Conservation (phyloP, 768 basidiomycete species). For the Filobasidium wieringae region DNA sequence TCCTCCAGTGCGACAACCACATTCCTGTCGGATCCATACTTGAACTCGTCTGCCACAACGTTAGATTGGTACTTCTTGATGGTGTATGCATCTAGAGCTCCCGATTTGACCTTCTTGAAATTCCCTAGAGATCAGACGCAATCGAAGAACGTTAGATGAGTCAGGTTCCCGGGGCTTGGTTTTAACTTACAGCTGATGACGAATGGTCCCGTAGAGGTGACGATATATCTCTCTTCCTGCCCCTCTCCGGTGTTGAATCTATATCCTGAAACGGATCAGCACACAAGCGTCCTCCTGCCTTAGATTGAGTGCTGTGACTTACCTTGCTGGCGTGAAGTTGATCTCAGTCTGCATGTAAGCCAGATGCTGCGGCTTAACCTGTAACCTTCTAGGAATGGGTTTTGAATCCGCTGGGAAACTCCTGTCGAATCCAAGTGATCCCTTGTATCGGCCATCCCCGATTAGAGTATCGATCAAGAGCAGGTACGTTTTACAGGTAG, state of each 20-base stretch:
- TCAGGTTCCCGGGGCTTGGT: not conserved
- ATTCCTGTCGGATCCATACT: constrained; percentile 91
- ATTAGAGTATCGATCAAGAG: constrained; percentile 90
- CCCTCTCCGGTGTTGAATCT: constrained; percentile 83
- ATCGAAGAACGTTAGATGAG: not conserved
- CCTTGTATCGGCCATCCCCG: constrained; percentile 73
- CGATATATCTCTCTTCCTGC: constrained; percentile 83
- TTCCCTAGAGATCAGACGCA: constrained; percentile 46
- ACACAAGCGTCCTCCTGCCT: not conserved
- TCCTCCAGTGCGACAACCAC: constrained; percentile 94
- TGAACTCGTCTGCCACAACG: constrained; percentile 96
- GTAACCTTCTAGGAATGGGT: constrained; percentile 76
- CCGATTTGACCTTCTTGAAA: constrained; percentile 89
- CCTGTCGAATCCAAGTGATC: constrained; percentile 77
- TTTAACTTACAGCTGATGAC: constrained; percentile 65
- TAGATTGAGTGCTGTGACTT: constrained; percentile 13
- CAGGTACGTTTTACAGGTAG: constrained; percentile 87
- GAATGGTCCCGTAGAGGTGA: constrained; percentile 83
- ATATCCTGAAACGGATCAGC: constrained; percentile 37
- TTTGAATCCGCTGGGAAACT: constrained; percentile 91
- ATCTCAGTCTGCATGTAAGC: constrained; percentile 84
- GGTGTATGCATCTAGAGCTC: constrained; percentile 79
- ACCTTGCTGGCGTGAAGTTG: constrained; percentile 89
- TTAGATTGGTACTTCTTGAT: constrained; percentile 88
- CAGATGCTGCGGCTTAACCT: constrained; percentile 79